These are phyloP conservation scores for Tetrapisispora arboricola DNA, from an alignment of 805 yeast genomes.

Conservation along the genomic window DNA sequence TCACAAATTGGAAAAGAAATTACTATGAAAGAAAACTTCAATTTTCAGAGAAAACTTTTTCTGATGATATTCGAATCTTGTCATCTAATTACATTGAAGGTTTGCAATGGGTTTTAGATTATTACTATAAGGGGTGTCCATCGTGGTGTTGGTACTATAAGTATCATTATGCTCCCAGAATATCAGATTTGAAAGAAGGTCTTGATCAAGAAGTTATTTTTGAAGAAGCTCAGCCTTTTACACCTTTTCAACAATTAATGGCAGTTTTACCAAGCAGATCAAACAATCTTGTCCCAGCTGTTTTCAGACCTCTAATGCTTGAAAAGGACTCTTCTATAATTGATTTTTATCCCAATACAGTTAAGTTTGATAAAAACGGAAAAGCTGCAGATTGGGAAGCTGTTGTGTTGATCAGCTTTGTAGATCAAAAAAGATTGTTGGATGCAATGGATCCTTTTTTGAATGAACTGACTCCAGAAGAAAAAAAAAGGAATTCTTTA, in stretches of 20 bases:
- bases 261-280: constrained; percentile 95
- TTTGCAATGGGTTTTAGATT: constrained; percentile 89
- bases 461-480: constrained; percentile 53
- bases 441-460: constrained; percentile 65
- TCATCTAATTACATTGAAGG: constrained; percentile 86
- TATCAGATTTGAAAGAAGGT: constrained; percentile 74
- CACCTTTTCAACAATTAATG: constrained; percentile 93
- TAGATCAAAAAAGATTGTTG: constrained; percentile 67
- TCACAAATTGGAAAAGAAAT: not conserved
- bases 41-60: constrained; percentile 53
- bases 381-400: constrained; percentile 98
- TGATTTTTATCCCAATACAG: constrained; percentile 85
- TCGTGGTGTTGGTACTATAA: constrained; percentile 95
- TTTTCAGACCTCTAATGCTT: constrained; percentile 73
- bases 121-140: constrained; percentile 82
- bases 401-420: constrained; percentile 84
- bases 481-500: constrained; percentile 58
- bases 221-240: constrained; percentile 67
- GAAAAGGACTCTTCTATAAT: constrained; percentile 77
- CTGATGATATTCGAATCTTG: constrained; percentile 48
- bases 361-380: constrained; percentile 84
- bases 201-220: constrained; percentile 54
- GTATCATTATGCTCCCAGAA: constrained; percentile 90
- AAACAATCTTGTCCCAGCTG: constrained; percentile 61
- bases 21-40: constrained; percentile 52